Evolutionary conservation across 2,329 filamentous ascomycete genomes (phyloP).

Genomic region (Neonectria punicea): DNA sequence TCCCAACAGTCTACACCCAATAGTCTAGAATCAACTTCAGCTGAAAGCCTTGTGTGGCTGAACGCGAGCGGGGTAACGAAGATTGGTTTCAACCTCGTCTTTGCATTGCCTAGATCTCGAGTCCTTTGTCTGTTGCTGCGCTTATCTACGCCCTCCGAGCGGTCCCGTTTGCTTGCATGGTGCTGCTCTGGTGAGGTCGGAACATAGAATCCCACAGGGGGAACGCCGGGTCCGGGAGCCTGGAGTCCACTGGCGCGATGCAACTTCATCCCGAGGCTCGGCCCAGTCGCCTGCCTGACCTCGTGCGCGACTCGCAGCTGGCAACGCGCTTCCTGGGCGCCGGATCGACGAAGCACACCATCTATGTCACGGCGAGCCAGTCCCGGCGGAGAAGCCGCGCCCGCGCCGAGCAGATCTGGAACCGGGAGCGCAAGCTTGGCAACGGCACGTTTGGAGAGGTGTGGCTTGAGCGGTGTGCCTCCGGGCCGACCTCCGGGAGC

Average conservation of each 20-base stretch:
- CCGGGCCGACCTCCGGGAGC: not conserved
- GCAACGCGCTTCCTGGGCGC: not conserved
- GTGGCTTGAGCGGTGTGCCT: constrained; percentile 5
- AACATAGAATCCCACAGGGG: not conserved
- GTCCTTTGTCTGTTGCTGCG: not conserved
- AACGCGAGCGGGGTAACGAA: not conserved
- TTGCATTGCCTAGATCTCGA: not conserved
- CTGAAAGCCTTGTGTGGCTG: not conserved
- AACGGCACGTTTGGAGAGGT: not conserved
- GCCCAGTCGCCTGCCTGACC: not conserved
- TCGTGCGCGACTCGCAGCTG: not conserved
- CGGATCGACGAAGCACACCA: not conserved
- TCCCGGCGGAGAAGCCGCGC: not conserved
- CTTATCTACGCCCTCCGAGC: not conserved
- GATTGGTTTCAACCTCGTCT: not conserved
- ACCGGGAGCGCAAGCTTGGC: not conserved
- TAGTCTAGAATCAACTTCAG: not conserved
- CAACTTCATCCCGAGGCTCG: not conserved
- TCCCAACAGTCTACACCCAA: not conserved
- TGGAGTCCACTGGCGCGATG: not conserved
- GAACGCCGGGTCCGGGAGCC: not conserved
- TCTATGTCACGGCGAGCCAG: not conserved
- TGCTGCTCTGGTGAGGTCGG: not conserved
- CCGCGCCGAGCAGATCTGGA: not conserved
- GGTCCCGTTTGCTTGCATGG: not conserved